Base-by-base conservation (phyloP, 2,329 filamentous ascomycete species). In the Neocucurbitaria cava region DNA sequence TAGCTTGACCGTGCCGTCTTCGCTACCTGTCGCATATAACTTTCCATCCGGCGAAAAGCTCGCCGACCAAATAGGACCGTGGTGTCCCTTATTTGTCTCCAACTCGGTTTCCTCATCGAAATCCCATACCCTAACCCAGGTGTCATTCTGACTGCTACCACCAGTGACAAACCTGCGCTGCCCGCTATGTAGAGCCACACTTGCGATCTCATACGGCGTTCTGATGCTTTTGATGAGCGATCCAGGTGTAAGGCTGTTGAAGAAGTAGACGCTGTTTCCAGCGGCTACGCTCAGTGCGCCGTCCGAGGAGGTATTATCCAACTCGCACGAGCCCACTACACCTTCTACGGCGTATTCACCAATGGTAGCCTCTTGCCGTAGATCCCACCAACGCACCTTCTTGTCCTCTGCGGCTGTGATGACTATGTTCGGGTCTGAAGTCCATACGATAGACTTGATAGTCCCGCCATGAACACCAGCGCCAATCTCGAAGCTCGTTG, bases 391-490 rank as follows among this genome's bases (percentile, higher is more conserved):
- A 52, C 95, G 88, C 23, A 99, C 85, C 42, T 89, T 92, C 73
- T 95, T 96, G 73, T 97, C 94, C 61, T 91, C 89, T 0, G 92
- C 90, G 2, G 94, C 93, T 0, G 95, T 99, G 46, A 96, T 90
- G 52, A 99, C 82, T 59, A 94, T 87, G 68, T 95, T 96, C 46
- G 90, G 89, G 69, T 96, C 90, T 54, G 87, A 86, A 47, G 92
- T 91, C 95, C 95, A 99, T 57, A 96, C 90, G 58, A 99, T 96
- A 53, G 92, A 93, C 77, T 97, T 98, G 83, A 99, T 98, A 28
- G 90, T 91, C 42, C 90, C 90, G 15, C 85, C 88, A 74, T 99
- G 95, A 11, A 90, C 84, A 31, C 91, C 91, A 6, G 89, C 84
- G 18, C 92, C 95, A 64, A 99, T 94, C 74, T 98, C 95, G 70